Conservation (phyloP, 1,284 basidiomycete species). For the Irpex sp. region DNA sequence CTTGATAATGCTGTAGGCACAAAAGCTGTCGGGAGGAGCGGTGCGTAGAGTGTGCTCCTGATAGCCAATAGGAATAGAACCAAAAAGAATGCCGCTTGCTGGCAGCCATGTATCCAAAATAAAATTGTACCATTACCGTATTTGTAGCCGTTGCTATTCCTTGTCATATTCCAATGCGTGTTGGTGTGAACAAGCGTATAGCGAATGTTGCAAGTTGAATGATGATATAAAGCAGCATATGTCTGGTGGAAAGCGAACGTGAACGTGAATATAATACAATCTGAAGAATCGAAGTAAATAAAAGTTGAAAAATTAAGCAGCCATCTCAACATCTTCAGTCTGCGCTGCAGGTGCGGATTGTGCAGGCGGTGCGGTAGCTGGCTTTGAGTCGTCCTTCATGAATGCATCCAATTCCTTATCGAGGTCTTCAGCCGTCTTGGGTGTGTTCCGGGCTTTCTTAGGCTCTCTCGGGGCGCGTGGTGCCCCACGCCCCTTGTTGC, state of each 20-base stretch:
- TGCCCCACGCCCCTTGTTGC: conserved; percentile 32
- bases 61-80: not conserved
- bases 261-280: not conserved
- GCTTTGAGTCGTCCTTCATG: conserved; percentile 65
- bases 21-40: conserved; percentile 12
- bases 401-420: conserved; percentile 92
- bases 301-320: conserved; percentile 14
- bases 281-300: not conserved
- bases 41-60: not conserved
- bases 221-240: not conserved
- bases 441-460: conserved; percentile 64
- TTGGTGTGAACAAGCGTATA: no score
- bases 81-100: not conserved
- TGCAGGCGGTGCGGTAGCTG: conserved; percentile 10
- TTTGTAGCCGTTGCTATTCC: not conserved
- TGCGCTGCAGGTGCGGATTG: conserved; percentile 4
- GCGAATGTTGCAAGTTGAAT: no score
- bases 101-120: not conserved
- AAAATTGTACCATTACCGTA: not conserved
- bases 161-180: no score
- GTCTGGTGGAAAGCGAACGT: not conserved
- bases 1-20: conserved; percentile 2
- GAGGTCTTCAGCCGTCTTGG: conserved; percentile 78
- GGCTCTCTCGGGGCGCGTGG: conserved; percentile 27
- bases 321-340: conserved; percentile 52